Base-by-base conservation (phyloP, 2,329 filamentous ascomycete genomes). In the Aspergillus ibericus region DNA sequence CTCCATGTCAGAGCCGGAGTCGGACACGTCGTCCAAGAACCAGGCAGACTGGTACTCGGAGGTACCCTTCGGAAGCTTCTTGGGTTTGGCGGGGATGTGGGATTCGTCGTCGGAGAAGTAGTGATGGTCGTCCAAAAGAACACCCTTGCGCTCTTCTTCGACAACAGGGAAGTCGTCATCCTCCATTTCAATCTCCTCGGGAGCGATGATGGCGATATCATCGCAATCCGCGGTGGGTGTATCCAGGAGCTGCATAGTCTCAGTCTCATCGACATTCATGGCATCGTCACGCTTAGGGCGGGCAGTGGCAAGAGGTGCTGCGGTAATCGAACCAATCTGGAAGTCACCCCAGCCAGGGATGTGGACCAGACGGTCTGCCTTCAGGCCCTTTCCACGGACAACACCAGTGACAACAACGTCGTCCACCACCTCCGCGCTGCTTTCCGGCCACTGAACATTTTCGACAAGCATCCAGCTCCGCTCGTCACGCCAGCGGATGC, bases 391-490 rank as follows among this genome's bases (percentile, higher is more conserved):
- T 34, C 95, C 95, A 70, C 95, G 85, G 27, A 98, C 87, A 3
- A 95, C 85, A 65, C 95, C 95, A 0, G 91, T 96, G 42, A 99
- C 72, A 7, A 93, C 79, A 8, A 91, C 89, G 42, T 87, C 80
- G n/a, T 79, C 78, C 27, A 73, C 71, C 8, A 70, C 64, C 34
- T 72, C 70, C 20, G 72, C 67, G 10, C 82, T 82, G 4, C 78
- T 81, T 27, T 85, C 81, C 10, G 85, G 83, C 83, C 92, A 96
- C 66, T 85, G 78, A 54, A 96, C 81, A 27, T 93, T 85, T 64
- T 99, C 95, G 4, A 93, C 86, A 58, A 96, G 79, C 88, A 99
- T 91, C 91, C 95, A 99, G 68, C 92, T 96, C 66, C 95, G 85
- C 64, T 96, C 92, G 53, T 99, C 95, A 67, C 95, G 86, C 95